phyloP scores from a whole-genome alignment of 768 basidiomycete species.

The Crucibulum laeve region DNA sequence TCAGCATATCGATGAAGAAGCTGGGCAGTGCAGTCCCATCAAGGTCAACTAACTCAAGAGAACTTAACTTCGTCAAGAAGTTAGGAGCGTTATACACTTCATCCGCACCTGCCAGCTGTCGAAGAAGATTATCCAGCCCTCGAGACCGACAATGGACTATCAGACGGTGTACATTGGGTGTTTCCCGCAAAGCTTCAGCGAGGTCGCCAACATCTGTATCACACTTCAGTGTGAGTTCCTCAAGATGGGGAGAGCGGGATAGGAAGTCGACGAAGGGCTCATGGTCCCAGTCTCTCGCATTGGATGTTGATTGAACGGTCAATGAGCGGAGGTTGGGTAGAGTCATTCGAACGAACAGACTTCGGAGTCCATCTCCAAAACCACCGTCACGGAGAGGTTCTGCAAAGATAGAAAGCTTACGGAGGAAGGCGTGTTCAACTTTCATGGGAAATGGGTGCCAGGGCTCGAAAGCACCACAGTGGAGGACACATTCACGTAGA shows the following conservation, averaged over 20 bases:
- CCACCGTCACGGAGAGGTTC: not conserved
- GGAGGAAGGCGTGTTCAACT: not conserved
- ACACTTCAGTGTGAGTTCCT: not conserved
- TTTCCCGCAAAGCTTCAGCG: not conserved
- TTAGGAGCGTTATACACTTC: too few species aligned
- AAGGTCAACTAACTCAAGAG: too few species aligned
- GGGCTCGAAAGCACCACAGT: slow-evolving; percentile 1
- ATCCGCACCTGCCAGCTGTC: too few species aligned
- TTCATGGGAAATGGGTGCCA: not conserved
- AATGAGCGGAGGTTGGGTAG: not conserved
- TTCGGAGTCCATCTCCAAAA: not conserved
- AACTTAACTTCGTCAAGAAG: too few species aligned
- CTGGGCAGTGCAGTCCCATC: too few species aligned
- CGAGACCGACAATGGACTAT: too few species aligned
- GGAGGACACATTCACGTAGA: slow-evolving; percentile 1
- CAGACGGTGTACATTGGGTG: too few species aligned
- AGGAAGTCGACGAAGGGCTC: not conserved
- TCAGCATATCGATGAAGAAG: too few species aligned
- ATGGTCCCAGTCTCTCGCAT: not conserved
- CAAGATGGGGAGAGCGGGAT: not conserved
- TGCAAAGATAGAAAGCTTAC: not conserved
- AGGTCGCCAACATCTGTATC: not conserved
- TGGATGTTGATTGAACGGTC: not conserved
- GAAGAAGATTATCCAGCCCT: too few species aligned
- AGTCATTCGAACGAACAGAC: not conserved